Base-by-base conservation (phyloP, 306 rosid species). In the Prunus campanulata region DNA sequence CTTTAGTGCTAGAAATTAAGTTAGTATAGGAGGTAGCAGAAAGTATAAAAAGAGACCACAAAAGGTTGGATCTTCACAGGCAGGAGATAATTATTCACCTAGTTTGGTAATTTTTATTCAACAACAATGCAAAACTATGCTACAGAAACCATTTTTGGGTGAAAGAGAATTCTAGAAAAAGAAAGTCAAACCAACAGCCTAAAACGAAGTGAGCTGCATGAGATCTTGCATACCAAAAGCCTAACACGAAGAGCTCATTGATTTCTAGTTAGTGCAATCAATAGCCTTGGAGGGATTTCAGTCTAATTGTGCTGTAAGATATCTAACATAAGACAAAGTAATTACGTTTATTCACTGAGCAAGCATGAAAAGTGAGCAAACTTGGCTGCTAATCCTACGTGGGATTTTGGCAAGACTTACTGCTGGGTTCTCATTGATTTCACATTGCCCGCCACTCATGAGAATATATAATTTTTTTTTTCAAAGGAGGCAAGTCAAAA, bases 191-290 rank as follows among this genome's bases (percentile, higher is more conserved):
- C 25, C 6, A 48, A 4, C 55, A 27, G 16, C 15, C 3, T 5
- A 5, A 50, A 15, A 50, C 2, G 10, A 50, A 50, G 16, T 70
- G 61, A 49, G 46, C 60, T 50, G 59, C 61, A 49, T 27, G 72
- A 70, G 74, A 48, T 51, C 24, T 4, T 48, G 8, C 27, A 49
- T 70, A 70, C 55, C 22, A 69, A 4, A 35, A 27, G 16, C 8
- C 2, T 5, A 19, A 50, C 25, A 50, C 0, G 4, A 29, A 50
- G 24, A 69, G 67, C 11, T 62, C 16, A 63, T 30, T 4, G 42
- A 63, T 63, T 30, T 63, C 44, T 30, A 63, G 68, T 29, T 63
- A 30, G 67, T 62, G 44, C 67, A 62, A 27, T 29, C 67, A 62
- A 14, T 6, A 62, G 15, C 22, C 66, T 62, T 27, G 44, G n/a